Conservation (phyloP, 139 green algal genomes). For the Yamagishiella unicocca region DNA sequence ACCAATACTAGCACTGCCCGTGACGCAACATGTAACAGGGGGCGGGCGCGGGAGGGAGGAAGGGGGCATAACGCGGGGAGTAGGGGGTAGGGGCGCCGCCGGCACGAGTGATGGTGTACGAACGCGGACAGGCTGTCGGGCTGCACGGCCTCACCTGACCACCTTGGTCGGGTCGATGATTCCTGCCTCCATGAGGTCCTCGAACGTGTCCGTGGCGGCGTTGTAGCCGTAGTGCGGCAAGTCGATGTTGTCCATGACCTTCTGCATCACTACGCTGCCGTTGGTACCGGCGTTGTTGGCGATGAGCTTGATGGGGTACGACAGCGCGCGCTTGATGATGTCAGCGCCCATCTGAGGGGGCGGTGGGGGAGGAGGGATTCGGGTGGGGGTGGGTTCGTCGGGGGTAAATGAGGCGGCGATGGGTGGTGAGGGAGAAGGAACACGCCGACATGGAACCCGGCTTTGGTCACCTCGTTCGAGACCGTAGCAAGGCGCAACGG, state of each 20-base stretch:
- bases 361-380: neutral
- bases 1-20: no score
- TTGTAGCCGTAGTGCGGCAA: conserved; percentile 88
- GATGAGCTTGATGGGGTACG: conserved; percentile 95
- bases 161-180: conserved; percentile 99
- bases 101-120: neutral
- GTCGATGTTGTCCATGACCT: conserved; percentile 69
- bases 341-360: conserved; percentile 93
- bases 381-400: neutral
- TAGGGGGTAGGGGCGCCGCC: neutral
- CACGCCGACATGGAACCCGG: no score
- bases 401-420: no score
- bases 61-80: neutral
- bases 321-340: conserved; percentile 95
- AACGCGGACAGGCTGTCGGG: neutral
- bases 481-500: no score
- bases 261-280: conserved; percentile 95
- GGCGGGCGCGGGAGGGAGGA: neutral
- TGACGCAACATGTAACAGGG: no score
- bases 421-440: no score
- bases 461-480: no score
- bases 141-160: neutral
- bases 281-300: conserved; percentile 98
- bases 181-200: conserved; percentile 95
- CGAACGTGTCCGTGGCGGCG: conserved; percentile 90